Conservation (phyloP, 768 basidiomycete genomes). For the Lanmaoa pseudosensibilis region DNA sequence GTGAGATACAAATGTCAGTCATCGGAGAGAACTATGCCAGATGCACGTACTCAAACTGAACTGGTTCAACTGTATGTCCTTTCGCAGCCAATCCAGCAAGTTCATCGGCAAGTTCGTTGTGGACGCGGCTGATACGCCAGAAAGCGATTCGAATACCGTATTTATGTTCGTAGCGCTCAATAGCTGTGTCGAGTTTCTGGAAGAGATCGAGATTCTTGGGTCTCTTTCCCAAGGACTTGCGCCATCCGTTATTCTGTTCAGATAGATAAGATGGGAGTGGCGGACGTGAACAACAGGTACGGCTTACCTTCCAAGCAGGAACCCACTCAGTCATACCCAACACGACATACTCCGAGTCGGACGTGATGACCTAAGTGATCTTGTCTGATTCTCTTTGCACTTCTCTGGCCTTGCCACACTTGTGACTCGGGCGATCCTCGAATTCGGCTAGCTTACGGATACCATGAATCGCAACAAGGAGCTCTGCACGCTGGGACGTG, state of each 20-base stretch:
- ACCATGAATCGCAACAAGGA: constrained; percentile 33
- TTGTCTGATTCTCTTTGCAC: not conserved
- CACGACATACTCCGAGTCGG: constrained; percentile 39
- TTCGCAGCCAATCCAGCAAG: constrained; percentile 9
- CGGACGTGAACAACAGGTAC: no score
- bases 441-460: constrained; percentile 16
- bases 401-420: not conserved
- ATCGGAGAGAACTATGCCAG: no score
- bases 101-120: constrained; percentile 15
- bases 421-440: not conserved
- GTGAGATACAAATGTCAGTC: not conserved
- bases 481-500: constrained; percentile 37
- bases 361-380: constrained; percentile 24
- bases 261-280: not conserved
- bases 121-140: constrained; percentile 12
- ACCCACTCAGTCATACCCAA: constrained; percentile 38
- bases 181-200: constrained; percentile 4
- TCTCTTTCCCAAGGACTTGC: constrained; percentile 4
- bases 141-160: constrained; percentile 10
- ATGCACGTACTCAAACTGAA: constrained; percentile 5
- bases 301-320: constrained; percentile 33
- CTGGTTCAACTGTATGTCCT: constrained; percentile 1
- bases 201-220: constrained; percentile 22
- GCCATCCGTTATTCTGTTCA: constrained; percentile 9
- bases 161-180: constrained; percentile 1